phyloP scores from a whole-genome alignment of 768 basidiomycete species.

The Calocera cornea region DNA sequence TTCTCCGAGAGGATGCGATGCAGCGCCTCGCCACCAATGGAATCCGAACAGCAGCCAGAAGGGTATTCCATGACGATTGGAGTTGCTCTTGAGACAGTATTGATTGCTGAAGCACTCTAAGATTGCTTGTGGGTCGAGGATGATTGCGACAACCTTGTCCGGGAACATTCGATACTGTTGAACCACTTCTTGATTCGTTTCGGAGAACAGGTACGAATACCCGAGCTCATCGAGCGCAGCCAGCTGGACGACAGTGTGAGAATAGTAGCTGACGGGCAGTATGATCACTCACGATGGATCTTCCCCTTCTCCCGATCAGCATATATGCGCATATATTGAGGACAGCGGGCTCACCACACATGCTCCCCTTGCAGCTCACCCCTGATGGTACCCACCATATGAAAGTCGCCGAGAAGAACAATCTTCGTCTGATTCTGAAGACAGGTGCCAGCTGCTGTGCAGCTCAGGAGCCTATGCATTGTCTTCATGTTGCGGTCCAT shows the following conservation, averaged over 20 bases:
- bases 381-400: neutral
- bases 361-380: constrained; percentile 2
- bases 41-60: neutral
- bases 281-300: neutral
- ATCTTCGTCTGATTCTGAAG: neutral
- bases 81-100: neutral
- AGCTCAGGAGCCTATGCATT: neutral
- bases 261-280: too few relatives aligned
- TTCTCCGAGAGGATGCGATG: neutral
- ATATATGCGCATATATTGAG: neutral
- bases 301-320: neutral
- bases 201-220: constrained; percentile 5
- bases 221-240: constrained; percentile 4
- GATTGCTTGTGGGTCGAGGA: neutral
- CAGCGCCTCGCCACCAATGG: neutral
- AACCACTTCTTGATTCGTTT: neutral
- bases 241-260: neutral
- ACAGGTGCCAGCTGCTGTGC: neutral
- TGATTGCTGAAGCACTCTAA: neutral
- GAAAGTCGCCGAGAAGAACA: neutral
- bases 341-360: neutral
- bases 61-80: neutral
- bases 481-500: neutral
- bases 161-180: constrained; percentile 1
- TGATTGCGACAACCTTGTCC: neutral